Conservation (phyloP, 345 rosid species). For the Heritiera fomes region DNA sequence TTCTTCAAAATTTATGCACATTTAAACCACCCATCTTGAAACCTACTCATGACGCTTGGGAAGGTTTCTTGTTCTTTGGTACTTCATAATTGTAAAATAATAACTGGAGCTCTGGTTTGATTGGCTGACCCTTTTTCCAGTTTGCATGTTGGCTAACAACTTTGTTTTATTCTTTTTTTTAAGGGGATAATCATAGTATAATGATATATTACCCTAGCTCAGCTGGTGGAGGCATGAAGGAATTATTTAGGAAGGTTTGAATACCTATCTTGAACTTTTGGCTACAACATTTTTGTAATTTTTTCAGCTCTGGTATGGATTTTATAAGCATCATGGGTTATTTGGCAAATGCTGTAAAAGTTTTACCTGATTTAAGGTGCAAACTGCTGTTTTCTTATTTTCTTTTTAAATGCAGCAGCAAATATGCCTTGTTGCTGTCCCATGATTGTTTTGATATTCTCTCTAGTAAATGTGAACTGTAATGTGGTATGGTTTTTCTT, state of each 20-base stretch:
- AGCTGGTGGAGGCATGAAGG: constrained; percentile 99
- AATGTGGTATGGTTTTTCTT: not conserved
- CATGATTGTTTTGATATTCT: not conserved
- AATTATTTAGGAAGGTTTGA: constrained; percentile 92
- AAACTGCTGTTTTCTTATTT: constrained; percentile 5
- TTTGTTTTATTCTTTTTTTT: constrained; percentile 32
- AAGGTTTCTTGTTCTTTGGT: constrained; percentile 1
- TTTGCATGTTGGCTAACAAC: constrained; percentile 9
- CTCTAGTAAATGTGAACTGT: not conserved
- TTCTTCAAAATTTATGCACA: not conserved
- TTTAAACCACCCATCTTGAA: constrained; percentile 10
- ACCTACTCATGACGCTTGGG: not conserved
- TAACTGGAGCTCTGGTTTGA: not conserved
- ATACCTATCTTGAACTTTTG: constrained; percentile 9
- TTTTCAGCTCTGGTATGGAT: not conserved
- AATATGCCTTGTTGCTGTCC: too few species aligned
- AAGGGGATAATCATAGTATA: constrained; percentile 97
- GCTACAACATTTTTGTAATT: not conserved
- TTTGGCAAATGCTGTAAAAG: not conserved
- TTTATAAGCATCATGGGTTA: not conserved
- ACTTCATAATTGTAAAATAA: not conserved
- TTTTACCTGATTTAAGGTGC: not conserved
- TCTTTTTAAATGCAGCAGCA: not conserved
- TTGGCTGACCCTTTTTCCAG: constrained; percentile 6
- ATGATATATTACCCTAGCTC: constrained; percentile 99